A percentile compares a stretch with the other conserved stretches of the same genome.
Conservation (phyloP, 1,284 basidiomycete species). For the Butyriboletus appendiculatus region DNA sequence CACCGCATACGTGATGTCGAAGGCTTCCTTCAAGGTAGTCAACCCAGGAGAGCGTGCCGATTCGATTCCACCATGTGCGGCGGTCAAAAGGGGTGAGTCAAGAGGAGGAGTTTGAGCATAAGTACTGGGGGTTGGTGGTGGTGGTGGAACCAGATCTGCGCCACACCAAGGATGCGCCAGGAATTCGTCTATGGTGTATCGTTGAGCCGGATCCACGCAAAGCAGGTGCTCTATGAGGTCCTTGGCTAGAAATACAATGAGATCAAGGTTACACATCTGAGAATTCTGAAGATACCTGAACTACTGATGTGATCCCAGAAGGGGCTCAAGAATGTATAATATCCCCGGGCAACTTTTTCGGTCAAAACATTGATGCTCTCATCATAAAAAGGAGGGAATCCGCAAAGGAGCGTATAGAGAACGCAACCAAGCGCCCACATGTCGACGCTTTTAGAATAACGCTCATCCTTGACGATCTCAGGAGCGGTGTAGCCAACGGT, state of each 20-base stretch:
- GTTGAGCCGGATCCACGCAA: constrained; percentile 93
- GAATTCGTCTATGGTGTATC: constrained; percentile 99
- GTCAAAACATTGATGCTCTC: constrained; percentile 98
- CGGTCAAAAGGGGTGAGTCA: constrained; percentile 90
- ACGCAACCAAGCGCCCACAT: constrained; percentile 99
- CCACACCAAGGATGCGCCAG: constrained; percentile 96
- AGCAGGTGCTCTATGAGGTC: constrained; percentile 95
- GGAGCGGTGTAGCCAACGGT: constrained; percentile 99
- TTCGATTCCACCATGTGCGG: constrained; percentile 74
- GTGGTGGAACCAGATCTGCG: constrained; percentile 59
- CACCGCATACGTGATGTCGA: constrained; percentile 98
- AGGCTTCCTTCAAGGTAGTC: constrained; percentile 93
- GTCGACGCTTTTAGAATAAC: constrained; percentile 98
- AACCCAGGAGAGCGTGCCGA: constrained; percentile 87
- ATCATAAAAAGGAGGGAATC: constrained; percentile 99
- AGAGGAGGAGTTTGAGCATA: constrained; percentile 57
- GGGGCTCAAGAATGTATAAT: constrained; percentile 98
- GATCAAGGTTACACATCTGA: not conserved
- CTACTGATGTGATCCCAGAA: constrained; percentile 99
- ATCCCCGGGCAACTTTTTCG: constrained; percentile 96
- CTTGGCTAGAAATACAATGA: constrained; percentile 64
- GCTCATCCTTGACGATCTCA: constrained; percentile 99
- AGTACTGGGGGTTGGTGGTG: constrained; percentile 61
- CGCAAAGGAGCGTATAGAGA: constrained; percentile 97
- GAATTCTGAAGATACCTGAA: constrained; percentile 53